Percentiles rank a stretch among this genome's conserved stretches.
Conservation (phyloP, 1,284 basidiomycete genomes). For the Ceratobasidium sp. region DNA sequence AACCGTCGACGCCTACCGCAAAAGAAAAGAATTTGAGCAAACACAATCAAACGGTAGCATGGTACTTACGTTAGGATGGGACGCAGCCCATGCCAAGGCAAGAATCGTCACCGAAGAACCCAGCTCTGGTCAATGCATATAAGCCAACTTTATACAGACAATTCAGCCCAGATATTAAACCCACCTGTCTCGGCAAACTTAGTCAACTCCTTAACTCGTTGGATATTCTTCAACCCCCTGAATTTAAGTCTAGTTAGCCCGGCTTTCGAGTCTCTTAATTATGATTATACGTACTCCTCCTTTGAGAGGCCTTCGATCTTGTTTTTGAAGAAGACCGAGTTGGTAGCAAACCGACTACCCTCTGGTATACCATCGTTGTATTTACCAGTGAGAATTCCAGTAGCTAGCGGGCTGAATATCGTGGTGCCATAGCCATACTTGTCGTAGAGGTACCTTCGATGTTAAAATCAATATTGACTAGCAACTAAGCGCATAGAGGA, state of each 20-base stretch:
- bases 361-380: conserved; percentile 67
- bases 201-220: conserved; percentile 65
- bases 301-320: conserved; percentile 57
- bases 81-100: conserved; percentile 82
- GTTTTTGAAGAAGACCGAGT: conserved; percentile 65
- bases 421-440: conserved; percentile 78
- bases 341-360: conserved; percentile 72
- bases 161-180: conserved; percentile 26
- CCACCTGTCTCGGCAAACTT: conserved; percentile 59
- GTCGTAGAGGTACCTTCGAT: conserved; percentile 66
- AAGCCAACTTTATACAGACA: conserved; percentile 7
- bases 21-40: conserved; percentile 59
- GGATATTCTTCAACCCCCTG: conserved; percentile 64
- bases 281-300: conserved; percentile 42
- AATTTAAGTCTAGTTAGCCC: neutral
- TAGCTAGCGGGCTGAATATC: conserved; percentile 80
- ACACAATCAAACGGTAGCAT: neutral
- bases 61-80: conserved; percentile 69
- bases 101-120: conserved; percentile 72
- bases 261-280: neutral
- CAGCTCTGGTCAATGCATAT: conserved; percentile 59
- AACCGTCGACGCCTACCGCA: conserved; percentile 70
- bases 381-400: conserved; percentile 80
- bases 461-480: neutral
- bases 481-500: conserved; percentile 31